Evolutionary conservation across 208 protist genomes (phyloP), one percentile per base, ranked within the genome.

Genomic region (Acanthamoeba lenticulata): DNA sequence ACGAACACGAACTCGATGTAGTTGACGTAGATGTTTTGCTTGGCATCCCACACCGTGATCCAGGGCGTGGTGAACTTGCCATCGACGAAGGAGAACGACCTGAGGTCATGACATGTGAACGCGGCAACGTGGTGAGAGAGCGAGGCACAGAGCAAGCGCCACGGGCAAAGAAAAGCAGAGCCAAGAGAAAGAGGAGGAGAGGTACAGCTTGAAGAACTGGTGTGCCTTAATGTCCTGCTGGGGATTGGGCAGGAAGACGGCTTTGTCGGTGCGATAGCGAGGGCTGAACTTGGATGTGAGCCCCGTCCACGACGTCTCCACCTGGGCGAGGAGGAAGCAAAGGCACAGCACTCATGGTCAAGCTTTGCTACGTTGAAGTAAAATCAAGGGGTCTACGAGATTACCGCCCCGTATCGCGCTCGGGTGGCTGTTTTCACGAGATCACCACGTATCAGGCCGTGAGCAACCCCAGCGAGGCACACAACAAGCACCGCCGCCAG

Each of bases 41-140:
- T 60, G 42, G 40, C 45, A 29, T 86, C 77, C 77, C 77, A 86
- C 77, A 86, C 77, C 77, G 77, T 86, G 38, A 86, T 86, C 77
- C 77, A 86, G n/a, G 77, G 77, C 44, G 77, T 86, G 77, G 29
- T 57, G 77, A 86, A 86, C 77, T 86, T 86, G 44, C 34, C 77
- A 27, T 86, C 77, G 5, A 86, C 24, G 29, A 86, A 86, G 27
- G 77, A 86, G 34, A 86, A 86, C n/a, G 77, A 86, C 77, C 77
- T 86, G 69, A 15, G 27, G 1, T 29, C 21, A 29, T 1, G n/a
- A 7, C 0, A 13, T 67, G 57, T 36, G 55, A 1, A 21, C 27
- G 52, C 52, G 17, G 52, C 4, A 21, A 34, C 11, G 52, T 60
- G 52, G 62, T 72, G 6, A 72, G 62, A 13, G 9, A 21, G 49